Base-by-base conservation (phyloP, 768 basidiomycete species). In the Suillus fuscotomentosus region DNA sequence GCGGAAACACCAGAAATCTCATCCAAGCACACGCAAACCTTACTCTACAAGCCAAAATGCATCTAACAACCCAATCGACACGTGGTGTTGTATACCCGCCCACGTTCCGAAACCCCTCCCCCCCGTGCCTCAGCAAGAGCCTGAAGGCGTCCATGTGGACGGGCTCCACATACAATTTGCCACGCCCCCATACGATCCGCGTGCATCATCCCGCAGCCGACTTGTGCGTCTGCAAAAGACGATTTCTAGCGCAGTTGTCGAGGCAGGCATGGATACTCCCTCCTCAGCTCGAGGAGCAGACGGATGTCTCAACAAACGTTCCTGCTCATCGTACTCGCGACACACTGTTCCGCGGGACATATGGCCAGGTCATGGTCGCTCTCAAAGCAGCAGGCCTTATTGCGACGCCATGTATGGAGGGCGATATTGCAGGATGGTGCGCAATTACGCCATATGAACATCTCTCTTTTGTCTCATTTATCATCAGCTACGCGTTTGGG, bases 301-400 rank as follows among this genome's bases (percentile, higher is more conserved):
- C 27, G 24, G 27, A 59, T 13, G 17, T 31, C 43, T 54, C 65
- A 45, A 39, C 59, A 13, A 24, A 55, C 36, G 41, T 45, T 20
- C 63, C 59, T 22, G 59, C 13, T 5, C 24, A 56, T 24, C 31
- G 22, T 34, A n/a, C 31, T 2, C 69, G 62, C 43, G 45, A 8
- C 2, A n/a, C 34, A 42, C 67, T 82, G 60, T 82, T 79, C 67
- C 75, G 77, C 31, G 80, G 80, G 31, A 81, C 80, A 22, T 81
- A 80, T 66, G 80, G 80, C 11, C 80, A 81, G 68, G 67, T 82
- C 59, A 75, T 76, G 74, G 64, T 69, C 27, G 80, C 80, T n/a
- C 69, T 81, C 50, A 67, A 76, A 57, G 70, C 64, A 17, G 80
- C 77, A 1, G 80, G 80, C 45, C 70, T 81, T 67, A 71, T 70